These are phyloP conservation scores for Aspergillus indologenus DNA, from an alignment of 495 filamentous ascomycete species.

Conservation along the genomic window DNA sequence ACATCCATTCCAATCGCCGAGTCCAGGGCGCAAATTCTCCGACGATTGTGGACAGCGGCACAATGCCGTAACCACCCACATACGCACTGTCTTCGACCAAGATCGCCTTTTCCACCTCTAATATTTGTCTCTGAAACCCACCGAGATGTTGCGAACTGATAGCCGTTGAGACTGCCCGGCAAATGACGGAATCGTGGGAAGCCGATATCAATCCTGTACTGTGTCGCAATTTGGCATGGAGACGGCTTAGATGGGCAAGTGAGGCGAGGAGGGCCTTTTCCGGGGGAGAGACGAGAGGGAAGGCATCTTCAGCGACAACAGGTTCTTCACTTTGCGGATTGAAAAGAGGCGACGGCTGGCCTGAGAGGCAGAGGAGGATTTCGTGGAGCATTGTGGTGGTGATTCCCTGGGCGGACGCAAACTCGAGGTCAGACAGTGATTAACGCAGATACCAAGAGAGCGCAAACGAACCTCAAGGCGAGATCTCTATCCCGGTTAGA, in stretches of 20 bases:
- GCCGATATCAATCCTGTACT: constrained; percentile 63
- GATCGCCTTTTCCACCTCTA: constrained; percentile 78
- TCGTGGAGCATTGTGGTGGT: constrained; percentile 83
- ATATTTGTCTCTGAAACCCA: constrained; percentile 75
- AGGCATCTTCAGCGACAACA: constrained; percentile 36
- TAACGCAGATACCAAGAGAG: not conserved
- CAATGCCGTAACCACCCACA: constrained; percentile 88
- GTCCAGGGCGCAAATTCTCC: constrained; percentile 82
- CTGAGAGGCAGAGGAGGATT: constrained; percentile 90
- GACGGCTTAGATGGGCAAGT: constrained; percentile 68
- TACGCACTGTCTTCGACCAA: constrained; percentile 65
- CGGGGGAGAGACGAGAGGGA: constrained; percentile 64
- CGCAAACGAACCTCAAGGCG: constrained; percentile 20
- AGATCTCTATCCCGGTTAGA: constrained; percentile 21
- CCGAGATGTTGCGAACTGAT: constrained; percentile 72
- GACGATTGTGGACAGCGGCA: constrained; percentile 81
- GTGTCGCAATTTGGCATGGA: constrained; percentile 66
- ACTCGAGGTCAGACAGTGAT: constrained; percentile 8
- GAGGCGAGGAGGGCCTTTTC: constrained; percentile 78
- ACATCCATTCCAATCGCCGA: constrained; percentile 80
- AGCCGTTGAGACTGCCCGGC: constrained; percentile 80
- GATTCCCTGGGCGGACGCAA: constrained; percentile 23
- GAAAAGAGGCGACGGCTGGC: constrained; percentile 86
- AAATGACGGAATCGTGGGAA: constrained; percentile 71
- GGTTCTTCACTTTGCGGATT: constrained; percentile 37